Evolutionary conservation across 345 rosid species (phyloP), one percentile per base, ranked within the genome.

Genomic region (Camelina laxa): DNA sequence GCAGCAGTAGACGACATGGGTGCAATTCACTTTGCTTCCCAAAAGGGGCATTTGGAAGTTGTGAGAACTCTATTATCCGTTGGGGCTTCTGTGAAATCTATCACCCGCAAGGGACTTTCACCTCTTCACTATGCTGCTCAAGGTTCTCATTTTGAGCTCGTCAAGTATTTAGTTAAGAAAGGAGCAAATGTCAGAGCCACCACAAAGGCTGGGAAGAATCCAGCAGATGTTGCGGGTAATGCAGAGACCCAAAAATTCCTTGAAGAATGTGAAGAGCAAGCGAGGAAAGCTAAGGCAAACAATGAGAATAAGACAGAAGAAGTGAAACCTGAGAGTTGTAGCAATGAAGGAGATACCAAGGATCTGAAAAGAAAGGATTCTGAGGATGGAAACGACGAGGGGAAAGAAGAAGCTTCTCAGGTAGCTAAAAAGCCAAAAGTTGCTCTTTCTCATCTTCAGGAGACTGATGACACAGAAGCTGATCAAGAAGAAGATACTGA

Each of bases 1-100:
- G 92, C 97, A 56, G 98, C 99, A 27, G 86, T 92, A 81, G 99
- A 95, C 73, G 96, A 95, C 79, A 92, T 92, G 98, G 92, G 97
- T 8, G 98, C 98, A 2, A 82, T 95, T 73, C 98, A 92, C 82
- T 95, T 95, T 84, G 99, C 98, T 17, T 84, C 93, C n/a, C 96
- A 90, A 54, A 95, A 92, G 78, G 98, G 98, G 14, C 97, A 92
- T 72, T 68, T 92, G 75, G 98, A 90, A 83, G 80, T 87, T 53
- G 94, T 89, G 35, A 77, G 85, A 57, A 82, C 79, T 39, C 82
- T 95, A 38, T 41, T 90, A 36, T 81, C 94, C 1, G 75, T 77
- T 2, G 98, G 98, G 6, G 96, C 66, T 48, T 87, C 99, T 3
- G 56, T 87, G 31, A 92, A 92, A 68, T 77, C 94, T 30, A 39